Base-by-base conservation (phyloP, 805 yeast species). In the Schwanniomyces sp. region DNA sequence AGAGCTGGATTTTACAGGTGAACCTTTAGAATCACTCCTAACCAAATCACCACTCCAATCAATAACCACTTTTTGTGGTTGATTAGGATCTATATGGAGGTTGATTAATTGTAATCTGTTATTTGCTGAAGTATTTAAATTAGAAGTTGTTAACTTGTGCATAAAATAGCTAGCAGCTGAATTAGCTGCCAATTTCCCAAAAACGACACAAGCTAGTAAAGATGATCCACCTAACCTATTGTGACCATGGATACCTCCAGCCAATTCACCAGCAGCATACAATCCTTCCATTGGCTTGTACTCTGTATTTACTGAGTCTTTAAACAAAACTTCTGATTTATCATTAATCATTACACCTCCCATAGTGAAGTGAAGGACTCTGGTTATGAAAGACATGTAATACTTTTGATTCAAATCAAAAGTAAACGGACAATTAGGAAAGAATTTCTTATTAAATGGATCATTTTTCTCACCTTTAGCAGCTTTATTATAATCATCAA, bases 331-430 rank as follows among this genome's bases (percentile, higher is more conserved):
- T 47, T 74, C 74, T 0, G 79, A 66, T 37, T 70, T 57, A 21
- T 70, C 76, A 56, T 81, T 73, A 47, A 82, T 79, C 60, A 75
- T 75, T 5, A 81, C 80, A 41, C 90, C 89, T 18, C 90, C 89
- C 87, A 82, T 83, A 7, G 88, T 80, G 62, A 81, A 83, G 61
- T 83, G 88, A 32, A 83, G 75, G 5, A 81, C 85, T 32, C 86
- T 71, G 5, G 84, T 79, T 40, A 81, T 72, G 50, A 69, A 76
- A 1, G 84, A 78, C 21, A 79, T 81, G 52, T 79, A 78, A 55
- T 78, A 78, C 30, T 58, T 60, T 16, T 70, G 66, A 7, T 69
- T 65, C 4, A 53, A 39, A 7, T 55, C 47, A 47, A 62, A 67
- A 27, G 56, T 58, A 45, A 77, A 66, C 6, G 84, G 84, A 5